Evolutionary conservation across 176 grass and related monocot genomes (phyloP), one percentile per base, ranked within the genome.

Genomic region (Eleusine coracana): DNA sequence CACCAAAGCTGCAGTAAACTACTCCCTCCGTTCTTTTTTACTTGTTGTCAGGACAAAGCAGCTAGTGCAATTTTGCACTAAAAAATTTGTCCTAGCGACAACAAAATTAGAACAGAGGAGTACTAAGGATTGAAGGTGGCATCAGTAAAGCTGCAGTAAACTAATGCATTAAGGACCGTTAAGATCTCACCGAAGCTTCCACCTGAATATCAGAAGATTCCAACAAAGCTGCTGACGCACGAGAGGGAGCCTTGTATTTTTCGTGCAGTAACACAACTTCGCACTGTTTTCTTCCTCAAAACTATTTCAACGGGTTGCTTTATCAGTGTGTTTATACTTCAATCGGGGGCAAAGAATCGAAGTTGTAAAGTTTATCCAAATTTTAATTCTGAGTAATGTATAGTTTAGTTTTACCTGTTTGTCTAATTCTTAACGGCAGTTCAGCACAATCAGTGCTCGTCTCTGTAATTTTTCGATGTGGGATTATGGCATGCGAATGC

Each of bases 1-100:
- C 75, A 62, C 95, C 90, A 41, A 96, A 84, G 86, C 34, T 90
- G 71, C 49, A 68, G 73, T 70, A 86, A 77, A 16, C 66, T 17
- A 11, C 25, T 25, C 25, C 25, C 25, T 25, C 25, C 25, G 25
- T 25, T 25, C 25, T 25, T 25, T 25, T 25, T 25, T 25, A 0
- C 25, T 25, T 25, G 25, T 25, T 25, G 25, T 25, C 25, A 25
- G 25, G 25, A 25, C 25, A 25, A 25, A 25, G 25, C 25, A 25
- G 25, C 25, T 25, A 25, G 25, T 25, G 25, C 25, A 25, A 25
- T 25, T 25, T 25, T 25, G 25, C 25, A 25, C 25, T 25, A 25
- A 25, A 25, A 25, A 25, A 25, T 25, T 25, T 25, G 25, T 25
- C 25, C 25, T 25, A 25, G 25, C 25, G 25, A 25, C 25, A 25